Evolutionary conservation across 2,329 filamentous ascomycete species (phyloP), one percentile per base, ranked within the genome.

Genomic region (Phaeophleospora eucalypticola): DNA sequence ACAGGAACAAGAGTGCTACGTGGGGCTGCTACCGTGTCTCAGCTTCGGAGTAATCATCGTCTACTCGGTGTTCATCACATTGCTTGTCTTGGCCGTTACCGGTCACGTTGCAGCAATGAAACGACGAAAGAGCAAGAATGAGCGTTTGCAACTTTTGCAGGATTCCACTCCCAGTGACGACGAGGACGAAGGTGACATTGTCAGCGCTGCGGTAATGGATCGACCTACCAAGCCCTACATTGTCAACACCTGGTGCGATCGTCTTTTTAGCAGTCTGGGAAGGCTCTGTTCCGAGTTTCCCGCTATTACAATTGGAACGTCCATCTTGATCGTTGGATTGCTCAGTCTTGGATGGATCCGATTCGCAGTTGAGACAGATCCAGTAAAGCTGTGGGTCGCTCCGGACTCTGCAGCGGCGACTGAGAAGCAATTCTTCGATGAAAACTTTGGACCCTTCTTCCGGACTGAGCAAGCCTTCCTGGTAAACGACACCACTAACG

Each of bases 341-440:
- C 74, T 98, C 52, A 96, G 90, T 63, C 70, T 91, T 29, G 93
- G 93, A 1, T 95, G 89, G 88, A 72, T 93, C 48, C 81, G 81
- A 36, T 98, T 98, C 61, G 78, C 87, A n/a, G 77, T 98, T 29
- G 93, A 97, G 67, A 87, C 77, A 17, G 86, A 97, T 52, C 93
- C 93, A 4, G 93, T 94, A 9, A 83, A 87, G 39, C 74, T 98
- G 7, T 98, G 93, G 93, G 93, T 98, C n/a, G 90, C 91, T 59
- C 93, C 93, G 6, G 86, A 86, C 7, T 97, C 93, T 3, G 81
- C 83, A 40, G 91, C 94, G 16, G 93, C 93, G 0, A 80, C 89
- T 64, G 91, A 98, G 65, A 98, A 98, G 71, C 79, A 79, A 1
- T 98, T 94, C 65, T 98, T 97, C 56, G 94, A 98, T 64, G 67